Conservation (phyloP, 306 rosid genomes). For the Fragaria ananassa region DNA sequence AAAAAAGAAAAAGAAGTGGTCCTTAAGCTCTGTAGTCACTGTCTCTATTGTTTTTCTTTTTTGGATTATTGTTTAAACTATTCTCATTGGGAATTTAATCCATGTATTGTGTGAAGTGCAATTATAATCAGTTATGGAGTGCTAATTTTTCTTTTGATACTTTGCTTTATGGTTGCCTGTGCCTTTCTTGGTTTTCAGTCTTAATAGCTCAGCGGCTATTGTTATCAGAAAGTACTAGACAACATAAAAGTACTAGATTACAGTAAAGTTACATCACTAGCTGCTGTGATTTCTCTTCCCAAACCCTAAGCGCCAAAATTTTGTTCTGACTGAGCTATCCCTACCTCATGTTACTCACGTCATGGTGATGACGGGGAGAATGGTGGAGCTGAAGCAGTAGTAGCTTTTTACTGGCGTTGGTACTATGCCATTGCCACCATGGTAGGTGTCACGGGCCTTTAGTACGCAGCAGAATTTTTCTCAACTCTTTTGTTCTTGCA, state of each 20-base stretch:
- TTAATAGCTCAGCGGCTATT: neutral
- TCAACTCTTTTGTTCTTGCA: no score
- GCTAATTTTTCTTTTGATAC: neutral
- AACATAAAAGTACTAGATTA: neutral
- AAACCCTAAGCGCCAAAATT: no score
- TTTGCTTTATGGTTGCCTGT: neutral
- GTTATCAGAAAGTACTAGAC: neutral
- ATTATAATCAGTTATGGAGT: neutral
- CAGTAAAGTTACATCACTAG: no score
- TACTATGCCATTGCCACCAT: no score
- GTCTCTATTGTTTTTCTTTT: neutral
- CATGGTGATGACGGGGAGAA: no score
- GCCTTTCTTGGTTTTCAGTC: neutral
- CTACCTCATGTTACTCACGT: no score
- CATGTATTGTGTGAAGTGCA: neutral
- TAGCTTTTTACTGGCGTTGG: no score
- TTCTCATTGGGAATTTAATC: neutral
- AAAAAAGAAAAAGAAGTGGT: neutral
- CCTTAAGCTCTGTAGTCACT: constrained; percentile 3
- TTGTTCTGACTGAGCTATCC: no score
- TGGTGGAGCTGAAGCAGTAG: no score
- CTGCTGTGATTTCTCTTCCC: no score
- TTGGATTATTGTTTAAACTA: neutral
- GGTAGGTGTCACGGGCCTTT: no score
- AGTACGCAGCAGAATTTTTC: no score